Base-by-base conservation (phyloP, 768 basidiomycete genomes). In the Stropharia rugosoannulata region DNA sequence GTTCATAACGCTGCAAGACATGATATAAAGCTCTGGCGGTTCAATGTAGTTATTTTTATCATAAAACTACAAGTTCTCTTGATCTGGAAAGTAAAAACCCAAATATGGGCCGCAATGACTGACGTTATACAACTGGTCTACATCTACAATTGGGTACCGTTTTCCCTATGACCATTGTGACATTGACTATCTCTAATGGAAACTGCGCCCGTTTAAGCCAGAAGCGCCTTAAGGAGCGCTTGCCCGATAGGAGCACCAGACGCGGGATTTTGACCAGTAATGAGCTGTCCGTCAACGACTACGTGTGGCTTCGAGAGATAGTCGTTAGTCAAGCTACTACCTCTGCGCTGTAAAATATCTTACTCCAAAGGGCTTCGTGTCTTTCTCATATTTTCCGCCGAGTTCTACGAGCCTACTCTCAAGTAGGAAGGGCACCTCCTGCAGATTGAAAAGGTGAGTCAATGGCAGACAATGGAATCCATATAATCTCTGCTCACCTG, bases 231-330 rank as follows among this genome's bases (percentile, higher is more conserved):
- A 59, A 83, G 75, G 59, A 89, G 71, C 19, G 75, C 82, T 61
- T 87, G 69, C 5, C 75, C 89, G 38, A 90, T 57, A 0, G 74
- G 73, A 40, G 67, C 72, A 37, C 89, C 85, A 6, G 83, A 86
- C 13, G 80, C 83, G 10, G 66, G 66, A 70, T 92, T 92, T 68
- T 89, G 88, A 8, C 89, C 90, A 16, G 88, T 87, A 61, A 83
- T 75, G 29, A 89, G 73, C 16, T 79, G 75, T 12, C 83, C 84
- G 61, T 83, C 81, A 7, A 80, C 76, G 12, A 83, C 77, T 18
- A 87, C 81, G 58, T 84, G 77, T 39, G 66, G 54, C 78, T 80
- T 27, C 36, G 18, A 13, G n/a, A 7, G 8, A 35, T 45, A 22
- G 13, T 25, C 25, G 22, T 38, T 43, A 51, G 32, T 51, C 29